Percentiles rank a stretch among this genome's conserved stretches.
These are phyloP conservation scores for Aspergillus phoenicis DNA, from an alignment of 2,329 filamentous ascomycete species.

Conservation along the genomic window DNA sequence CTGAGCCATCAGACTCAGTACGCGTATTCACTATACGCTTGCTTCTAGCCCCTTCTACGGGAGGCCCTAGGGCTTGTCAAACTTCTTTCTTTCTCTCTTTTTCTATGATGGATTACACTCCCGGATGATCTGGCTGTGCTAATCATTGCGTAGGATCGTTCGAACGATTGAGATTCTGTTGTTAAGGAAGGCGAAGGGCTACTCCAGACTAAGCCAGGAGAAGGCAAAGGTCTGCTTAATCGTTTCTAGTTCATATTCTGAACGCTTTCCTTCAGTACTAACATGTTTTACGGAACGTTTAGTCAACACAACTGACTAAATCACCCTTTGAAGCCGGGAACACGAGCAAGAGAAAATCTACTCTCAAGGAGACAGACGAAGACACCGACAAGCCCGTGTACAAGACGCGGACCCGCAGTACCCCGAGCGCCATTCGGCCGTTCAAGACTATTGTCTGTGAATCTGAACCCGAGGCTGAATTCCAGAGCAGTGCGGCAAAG, in stretches of 20 bases:
- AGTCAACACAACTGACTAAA: too few relatives aligned
- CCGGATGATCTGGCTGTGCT: neutral
- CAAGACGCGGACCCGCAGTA: neutral
- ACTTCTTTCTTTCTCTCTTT: neutral
- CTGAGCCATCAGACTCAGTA: too few relatives aligned
- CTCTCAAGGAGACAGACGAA: neutral
- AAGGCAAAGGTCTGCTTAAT: neutral
- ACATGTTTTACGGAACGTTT: neutral
- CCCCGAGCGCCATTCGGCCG: neutral
- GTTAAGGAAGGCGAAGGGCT: slow-evolving; percentile 21
- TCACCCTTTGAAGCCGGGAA: neutral
- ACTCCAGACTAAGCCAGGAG: neutral
- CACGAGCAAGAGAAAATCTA: neutral
- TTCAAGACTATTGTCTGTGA: neutral
- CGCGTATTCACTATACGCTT: too few relatives aligned
- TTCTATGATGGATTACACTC: neutral
- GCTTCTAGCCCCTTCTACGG: too few relatives aligned
- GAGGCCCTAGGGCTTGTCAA: too few relatives aligned
- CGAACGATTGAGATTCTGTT: slow-evolving; percentile 21
- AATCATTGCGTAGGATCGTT: slow-evolving; percentile 15
- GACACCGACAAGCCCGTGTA: neutral
- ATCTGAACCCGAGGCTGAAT: neutral
- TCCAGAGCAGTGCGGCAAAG: neutral
- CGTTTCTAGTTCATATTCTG: too few relatives aligned
- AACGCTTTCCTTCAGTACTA: neutral